Evolutionary conservation across 257 asterid species (phyloP), one percentile per base, ranked within the genome.

Genomic region (Solanum bulbocastanum): DNA sequence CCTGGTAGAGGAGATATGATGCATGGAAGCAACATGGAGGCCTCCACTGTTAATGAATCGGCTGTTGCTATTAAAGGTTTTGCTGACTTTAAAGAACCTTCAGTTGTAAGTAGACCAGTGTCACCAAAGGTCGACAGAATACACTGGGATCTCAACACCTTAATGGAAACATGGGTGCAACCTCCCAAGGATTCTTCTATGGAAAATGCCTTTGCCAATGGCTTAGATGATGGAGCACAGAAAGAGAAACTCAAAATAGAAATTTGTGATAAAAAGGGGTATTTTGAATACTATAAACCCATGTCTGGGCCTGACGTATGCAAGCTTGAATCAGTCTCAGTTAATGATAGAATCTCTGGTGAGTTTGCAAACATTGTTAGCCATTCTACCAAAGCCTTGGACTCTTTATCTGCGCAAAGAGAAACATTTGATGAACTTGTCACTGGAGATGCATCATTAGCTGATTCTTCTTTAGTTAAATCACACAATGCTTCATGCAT

Each of bases 161-260:
- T 39, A 58, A 94, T 94, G 96, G 98, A 95, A 87, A 96, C 95
- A 83, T 95, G 98, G 98, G 96, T 75, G 42, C 95, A 90, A 88
- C 98, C 97, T 65, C 73, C 10, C 78, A 88, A 88, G 87, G 94
- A 88, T 86, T 85, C 87, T 4, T 72, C 52, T 58, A 86, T 86
- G 85, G 92, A 81, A 44, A 87, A 89, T 82, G 49, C 87, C 74
- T 82, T 88, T 10, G 69, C 18, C 32, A 87, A 87, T 88, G 90
- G 58, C 83, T 62, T 56, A 27, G 49, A 25, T 89, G 79, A 66
- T 58, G 87, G 87, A 44, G 68, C 82, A 58, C 88, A 88, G 22
- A 89, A 73, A 32, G 90, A 83, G 39, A 85, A 79, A 86, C 89
- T 73, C 86, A 88, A 89, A 49, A 87, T 14, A 46, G 91, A 87